Conservation (phyloP, 2,329 filamentous ascomycete genomes). For the Davidsoniella neocaledoniae region DNA sequence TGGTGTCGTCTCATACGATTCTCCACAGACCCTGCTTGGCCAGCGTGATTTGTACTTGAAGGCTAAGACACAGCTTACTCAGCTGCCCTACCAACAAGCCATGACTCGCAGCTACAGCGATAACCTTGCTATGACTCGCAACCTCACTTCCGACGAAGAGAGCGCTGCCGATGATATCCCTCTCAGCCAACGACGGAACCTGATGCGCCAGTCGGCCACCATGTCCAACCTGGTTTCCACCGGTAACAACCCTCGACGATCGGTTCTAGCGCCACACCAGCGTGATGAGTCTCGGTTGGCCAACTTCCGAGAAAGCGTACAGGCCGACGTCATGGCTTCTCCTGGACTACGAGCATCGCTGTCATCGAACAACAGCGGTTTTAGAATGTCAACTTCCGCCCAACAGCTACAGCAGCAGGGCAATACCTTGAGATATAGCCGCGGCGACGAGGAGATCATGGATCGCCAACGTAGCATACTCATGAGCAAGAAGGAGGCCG, state of each 20-base stretch:
- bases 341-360: neutral
- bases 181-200: constrained; percentile 46
- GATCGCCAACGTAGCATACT: constrained; percentile 38
- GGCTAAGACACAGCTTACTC: constrained; percentile 27
- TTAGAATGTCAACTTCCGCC: neutral
- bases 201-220: constrained; percentile 39
- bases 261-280: constrained; percentile 24
- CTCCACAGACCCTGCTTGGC: constrained; percentile 37
- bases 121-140: neutral
- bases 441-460: constrained; percentile 27
- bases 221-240: constrained; percentile 23
- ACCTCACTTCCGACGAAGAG: neutral
- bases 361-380: neutral
- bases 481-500: constrained; percentile 45
- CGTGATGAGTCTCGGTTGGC: constrained; percentile 47
- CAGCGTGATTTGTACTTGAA: constrained; percentile 38
- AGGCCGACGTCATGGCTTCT: constrained; percentile 37
- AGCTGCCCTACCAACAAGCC: constrained; percentile 17
- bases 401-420: neutral
- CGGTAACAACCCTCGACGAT: constrained; percentile 37
- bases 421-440: constrained; percentile 14
- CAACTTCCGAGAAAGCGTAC: constrained; percentile 49
- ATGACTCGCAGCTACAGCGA: neutral
- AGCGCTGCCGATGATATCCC: constrained; percentile 45
- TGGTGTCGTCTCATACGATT: constrained; percentile 33